Evolutionary conservation across 2,329 filamentous ascomycete species (phyloP).

Genomic region (Phyllosticta citriasiana): DNA sequence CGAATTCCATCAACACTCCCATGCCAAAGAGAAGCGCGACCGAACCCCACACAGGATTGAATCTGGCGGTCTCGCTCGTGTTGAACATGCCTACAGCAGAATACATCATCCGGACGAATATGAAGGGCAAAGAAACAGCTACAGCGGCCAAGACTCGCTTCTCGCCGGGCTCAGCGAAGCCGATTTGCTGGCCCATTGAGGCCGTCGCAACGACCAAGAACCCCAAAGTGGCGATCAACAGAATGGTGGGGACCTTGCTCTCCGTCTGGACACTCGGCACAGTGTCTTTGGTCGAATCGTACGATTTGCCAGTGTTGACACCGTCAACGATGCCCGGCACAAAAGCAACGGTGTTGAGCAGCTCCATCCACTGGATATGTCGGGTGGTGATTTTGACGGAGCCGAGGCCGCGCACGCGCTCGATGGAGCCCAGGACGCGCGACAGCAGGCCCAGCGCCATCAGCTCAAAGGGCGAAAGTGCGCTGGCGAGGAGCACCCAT

Average conservation of each 20-base stretch:
- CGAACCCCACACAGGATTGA: neutral
- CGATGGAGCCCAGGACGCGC: slow-evolving; percentile 1
- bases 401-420: neutral
- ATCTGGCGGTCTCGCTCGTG: neutral
- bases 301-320: neutral
- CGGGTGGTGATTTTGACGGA: neutral
- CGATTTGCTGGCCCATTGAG: neutral
- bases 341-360: neutral
- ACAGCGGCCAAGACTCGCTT: slow-evolving; percentile 1
- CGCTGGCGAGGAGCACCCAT: slow-evolving; percentile 7
- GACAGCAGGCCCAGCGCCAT: slow-evolving; percentile 1
- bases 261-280: neutral
- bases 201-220: neutral
- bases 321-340: slow-evolving; percentile 1
- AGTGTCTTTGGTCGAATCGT: neutral
- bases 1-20: slow-evolving; percentile 4
- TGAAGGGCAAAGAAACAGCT: neutral
- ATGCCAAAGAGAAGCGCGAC: neutral
- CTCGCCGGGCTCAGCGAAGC: slow-evolving; percentile 2
- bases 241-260: neutral
- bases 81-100: neutral
- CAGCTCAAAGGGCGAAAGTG: slow-evolving; percentile 5
- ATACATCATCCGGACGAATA: slow-evolving; percentile 2
- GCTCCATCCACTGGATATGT: slow-evolving; percentile 1
- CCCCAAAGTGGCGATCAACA: neutral